phyloP scores from a whole-genome alignment of 2,329 filamentous ascomycete genomes.

The Helminthosporium solani region DNA sequence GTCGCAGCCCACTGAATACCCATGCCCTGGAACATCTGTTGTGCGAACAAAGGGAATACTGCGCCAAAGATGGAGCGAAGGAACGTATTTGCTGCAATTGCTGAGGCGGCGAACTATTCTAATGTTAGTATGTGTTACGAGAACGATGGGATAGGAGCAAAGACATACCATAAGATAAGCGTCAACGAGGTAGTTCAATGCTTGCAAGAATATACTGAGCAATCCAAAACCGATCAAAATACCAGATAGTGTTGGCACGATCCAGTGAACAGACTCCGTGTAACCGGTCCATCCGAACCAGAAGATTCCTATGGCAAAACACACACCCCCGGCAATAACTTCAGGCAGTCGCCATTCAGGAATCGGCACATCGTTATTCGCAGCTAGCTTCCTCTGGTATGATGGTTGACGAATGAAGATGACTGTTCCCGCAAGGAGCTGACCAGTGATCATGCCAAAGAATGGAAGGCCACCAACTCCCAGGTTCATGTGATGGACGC shows the following conservation, averaged over 20 bases:
- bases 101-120: constrained; percentile 51
- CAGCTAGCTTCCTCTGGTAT: constrained; percentile 59
- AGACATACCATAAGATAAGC: constrained; percentile 54
- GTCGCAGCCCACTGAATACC: constrained; percentile 52
- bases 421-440: constrained; percentile 65
- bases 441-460: constrained; percentile 78
- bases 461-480: constrained; percentile 78
- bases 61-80: constrained; percentile 53
- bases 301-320: constrained; percentile 44
- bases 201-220: constrained; percentile 58
- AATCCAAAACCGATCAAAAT: constrained; percentile 59
- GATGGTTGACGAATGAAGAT: constrained; percentile 67
- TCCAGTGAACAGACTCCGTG: constrained; percentile 46
- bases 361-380: constrained; percentile 52
- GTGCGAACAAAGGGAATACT: constrained; percentile 56
- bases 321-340: constrained; percentile 54
- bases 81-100: constrained; percentile 59
- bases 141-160: neutral
- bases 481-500: constrained; percentile 67
- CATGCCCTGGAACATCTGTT: constrained; percentile 57
- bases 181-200: constrained; percentile 62
- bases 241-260: constrained; percentile 47
- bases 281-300: constrained; percentile 48
- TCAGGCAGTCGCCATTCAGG: constrained; percentile 61
- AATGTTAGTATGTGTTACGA: constrained; percentile 9